Evolutionary conservation across 371 early-diverging fungal genomes (phyloP).

Genomic region (Apophysomyces ossiformis): DNA sequence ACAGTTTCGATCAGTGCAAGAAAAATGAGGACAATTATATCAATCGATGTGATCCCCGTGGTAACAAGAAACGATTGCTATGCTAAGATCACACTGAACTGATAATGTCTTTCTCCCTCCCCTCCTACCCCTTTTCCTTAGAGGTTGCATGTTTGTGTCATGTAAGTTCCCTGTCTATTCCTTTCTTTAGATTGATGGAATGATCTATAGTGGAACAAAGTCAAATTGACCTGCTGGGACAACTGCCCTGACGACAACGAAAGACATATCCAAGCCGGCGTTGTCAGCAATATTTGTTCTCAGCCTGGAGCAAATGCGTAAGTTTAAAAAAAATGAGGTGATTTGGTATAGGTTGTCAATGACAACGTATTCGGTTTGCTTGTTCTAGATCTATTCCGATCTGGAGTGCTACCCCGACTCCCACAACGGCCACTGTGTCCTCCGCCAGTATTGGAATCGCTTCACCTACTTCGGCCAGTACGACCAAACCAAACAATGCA

Average conservation of each 20-base stretch:
- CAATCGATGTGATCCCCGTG: constrained; percentile 23
- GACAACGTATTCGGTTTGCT: background rate
- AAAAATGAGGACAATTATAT: constrained; percentile 35
- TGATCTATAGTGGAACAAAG: constrained; percentile 25
- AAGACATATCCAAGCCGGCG: background rate
- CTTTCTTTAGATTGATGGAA: background rate
- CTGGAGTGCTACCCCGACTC: constrained; percentile 6
- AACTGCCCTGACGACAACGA: constrained; percentile 7
- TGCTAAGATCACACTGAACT: constrained; percentile 12
- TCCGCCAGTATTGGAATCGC: background rate
- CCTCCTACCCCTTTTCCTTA: constrained; percentile 14
- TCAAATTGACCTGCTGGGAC: constrained; percentile 28
- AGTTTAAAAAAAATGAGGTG: background rate
- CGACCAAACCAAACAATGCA: constrained; percentile 5
- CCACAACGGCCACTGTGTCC: background rate
- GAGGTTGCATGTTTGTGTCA: constrained; percentile 35
- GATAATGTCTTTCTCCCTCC: background rate
- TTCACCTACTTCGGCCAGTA: background rate
- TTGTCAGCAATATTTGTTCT: constrained; percentile 9
- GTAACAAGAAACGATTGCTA: constrained; percentile 9
- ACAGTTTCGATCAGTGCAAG: constrained; percentile 36
- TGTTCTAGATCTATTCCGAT: constrained; percentile 8
- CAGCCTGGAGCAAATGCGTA: constrained; percentile 20
- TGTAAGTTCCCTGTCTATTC: constrained; percentile 15
- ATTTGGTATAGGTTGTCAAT: background rate